These are phyloP conservation scores for Gossypium ekmanianum DNA, from an alignment of 345 rosid genomes.

Conservation along the genomic window DNA sequence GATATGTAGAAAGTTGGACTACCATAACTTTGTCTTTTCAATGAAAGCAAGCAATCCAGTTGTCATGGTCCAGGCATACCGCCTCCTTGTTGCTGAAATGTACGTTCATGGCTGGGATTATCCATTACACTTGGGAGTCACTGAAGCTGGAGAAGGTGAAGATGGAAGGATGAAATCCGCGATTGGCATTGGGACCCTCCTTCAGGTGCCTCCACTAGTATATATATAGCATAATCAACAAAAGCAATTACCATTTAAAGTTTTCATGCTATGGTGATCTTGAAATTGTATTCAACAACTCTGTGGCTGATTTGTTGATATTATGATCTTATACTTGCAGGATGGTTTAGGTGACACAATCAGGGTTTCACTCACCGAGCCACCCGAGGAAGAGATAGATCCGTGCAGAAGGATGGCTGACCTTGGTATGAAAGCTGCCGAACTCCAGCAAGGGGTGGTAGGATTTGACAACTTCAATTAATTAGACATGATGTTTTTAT, in stretches of 20 bases:
- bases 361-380: slow-evolving; percentile 90
- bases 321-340: slow-evolving; percentile 33
- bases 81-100: slow-evolving; percentile 93
- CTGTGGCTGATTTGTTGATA: neutral
- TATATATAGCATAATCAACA: slow-evolving; percentile 1
- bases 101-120: slow-evolving; percentile 96
- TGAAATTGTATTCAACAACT: slow-evolving; percentile 8
- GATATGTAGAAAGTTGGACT: slow-evolving; percentile 89
- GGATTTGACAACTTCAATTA: slow-evolving; percentile 22
- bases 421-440: slow-evolving; percentile 81
- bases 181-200: slow-evolving; percentile 95
- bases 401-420: slow-evolving; percentile 89
- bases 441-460: slow-evolving; percentile 93
- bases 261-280: slow-evolving; percentile 2
- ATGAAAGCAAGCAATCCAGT: slow-evolving; percentile 99
- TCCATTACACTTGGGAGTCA: slow-evolving; percentile 94
- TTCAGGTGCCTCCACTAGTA: slow-evolving; percentile 49
- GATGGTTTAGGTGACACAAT: slow-evolving; percentile 99
- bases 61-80: slow-evolving; percentile 97
- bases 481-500: slow-evolving; percentile 9
- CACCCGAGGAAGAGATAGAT: slow-evolving; percentile 97
- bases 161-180: slow-evolving; percentile 99
- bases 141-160: slow-evolving; percentile 99
- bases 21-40: slow-evolving; percentile 92
- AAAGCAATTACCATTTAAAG: neutral